A percentile compares a stretch with the other conserved stretches of the same genome.
Evolutionary conservation across 192 early-diverging fungal species (phyloP).

Genomic region (Bifiguratus adelaidae): DNA sequence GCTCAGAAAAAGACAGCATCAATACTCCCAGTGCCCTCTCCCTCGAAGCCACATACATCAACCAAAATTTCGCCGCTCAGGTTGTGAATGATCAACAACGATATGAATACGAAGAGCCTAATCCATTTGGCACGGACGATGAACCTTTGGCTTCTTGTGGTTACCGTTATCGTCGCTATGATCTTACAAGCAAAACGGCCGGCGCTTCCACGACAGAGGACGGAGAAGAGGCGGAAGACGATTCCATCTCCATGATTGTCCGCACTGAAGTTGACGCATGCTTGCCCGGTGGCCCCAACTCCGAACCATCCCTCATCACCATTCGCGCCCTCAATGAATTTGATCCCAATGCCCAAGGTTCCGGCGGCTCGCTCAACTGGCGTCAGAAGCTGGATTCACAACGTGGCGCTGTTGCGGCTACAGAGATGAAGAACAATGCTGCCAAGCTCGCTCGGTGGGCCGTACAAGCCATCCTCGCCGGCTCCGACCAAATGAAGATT

Average conservation of each 20-base stretch:
- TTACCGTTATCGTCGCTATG: conserved; percentile 85
- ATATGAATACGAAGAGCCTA: conserved; percentile 49
- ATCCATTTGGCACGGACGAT: conserved; percentile 58
- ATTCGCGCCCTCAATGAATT: conserved; percentile 89
- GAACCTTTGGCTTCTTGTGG: conserved; percentile 50
- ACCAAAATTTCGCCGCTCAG: conserved; percentile 78
- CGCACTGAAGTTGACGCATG: conserved; percentile 87
- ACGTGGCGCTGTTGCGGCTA: conserved; percentile 92
- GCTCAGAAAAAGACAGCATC: conserved; percentile 75
- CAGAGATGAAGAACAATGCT: conserved; percentile 96
- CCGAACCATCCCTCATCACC: conserved; percentile 40
- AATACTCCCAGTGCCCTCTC: conserved; percentile 83
- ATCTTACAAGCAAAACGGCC: conserved; percentile 42
- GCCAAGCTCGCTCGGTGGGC: conserved; percentile 94
- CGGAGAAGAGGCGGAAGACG: conserved; percentile 40
- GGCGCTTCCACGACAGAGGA: conserved; percentile 7
- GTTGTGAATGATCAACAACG: conserved; percentile 42
- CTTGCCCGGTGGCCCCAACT: conserved; percentile 39
- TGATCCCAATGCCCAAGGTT: conserved; percentile 73
- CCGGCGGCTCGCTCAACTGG: conserved; percentile 89
- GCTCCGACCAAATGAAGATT: conserved; percentile 83
- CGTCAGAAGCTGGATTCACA: conserved; percentile 87
- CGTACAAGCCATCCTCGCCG: conserved; percentile 81
- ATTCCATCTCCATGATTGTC: conserved; percentile 57
- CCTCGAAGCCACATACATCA: conserved; percentile 78